These are phyloP conservation scores for Flaveria sonorensis DNA, from an alignment of 129 eudicot genomes.

Conservation along the genomic window DNA sequence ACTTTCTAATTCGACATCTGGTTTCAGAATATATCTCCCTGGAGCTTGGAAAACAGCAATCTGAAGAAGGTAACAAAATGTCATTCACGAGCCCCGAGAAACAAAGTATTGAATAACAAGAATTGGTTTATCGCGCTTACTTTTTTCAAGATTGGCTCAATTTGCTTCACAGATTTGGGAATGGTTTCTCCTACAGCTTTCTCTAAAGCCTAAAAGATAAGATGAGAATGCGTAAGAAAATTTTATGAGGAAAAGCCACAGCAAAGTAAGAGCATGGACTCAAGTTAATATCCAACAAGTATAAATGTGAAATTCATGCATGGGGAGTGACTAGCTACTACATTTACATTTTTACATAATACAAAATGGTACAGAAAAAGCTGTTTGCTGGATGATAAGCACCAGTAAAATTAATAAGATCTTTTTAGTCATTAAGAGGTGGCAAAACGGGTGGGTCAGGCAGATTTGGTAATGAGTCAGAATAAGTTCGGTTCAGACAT, in stretches of 20 bases:
- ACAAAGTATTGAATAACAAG: constrained; percentile 8
- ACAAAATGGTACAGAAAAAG: neutral
- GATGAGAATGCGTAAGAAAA: constrained; percentile 19
- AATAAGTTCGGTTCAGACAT: neutral
- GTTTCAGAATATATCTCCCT: constrained; percentile 81
- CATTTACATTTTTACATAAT: neutral
- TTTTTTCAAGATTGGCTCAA: constrained; percentile 77
- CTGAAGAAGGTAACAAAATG: constrained; percentile 45
- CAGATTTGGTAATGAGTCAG: neutral
- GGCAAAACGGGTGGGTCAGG: neutral
- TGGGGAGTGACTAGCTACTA: neutral
- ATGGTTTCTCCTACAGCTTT: constrained; percentile 48
- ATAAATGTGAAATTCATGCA: constrained; percentile 20
- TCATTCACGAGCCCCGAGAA: constrained; percentile 15
- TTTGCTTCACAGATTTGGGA: constrained; percentile 70
- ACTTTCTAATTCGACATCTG: constrained; percentile 61
- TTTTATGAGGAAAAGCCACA: constrained; percentile 16
- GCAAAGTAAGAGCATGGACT: constrained; percentile 13
- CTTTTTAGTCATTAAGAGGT: neutral
- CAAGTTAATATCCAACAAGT: constrained; percentile 1
- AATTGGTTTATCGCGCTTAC: constrained; percentile 42
- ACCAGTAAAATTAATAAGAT: neutral
- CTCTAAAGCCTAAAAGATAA: constrained; percentile 66
- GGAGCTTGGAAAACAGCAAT: constrained; percentile 77
- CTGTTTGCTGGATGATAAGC: neutral